Base-by-base conservation (phyloP, 345 rosid genomes). In the Clausena lansium region DNA sequence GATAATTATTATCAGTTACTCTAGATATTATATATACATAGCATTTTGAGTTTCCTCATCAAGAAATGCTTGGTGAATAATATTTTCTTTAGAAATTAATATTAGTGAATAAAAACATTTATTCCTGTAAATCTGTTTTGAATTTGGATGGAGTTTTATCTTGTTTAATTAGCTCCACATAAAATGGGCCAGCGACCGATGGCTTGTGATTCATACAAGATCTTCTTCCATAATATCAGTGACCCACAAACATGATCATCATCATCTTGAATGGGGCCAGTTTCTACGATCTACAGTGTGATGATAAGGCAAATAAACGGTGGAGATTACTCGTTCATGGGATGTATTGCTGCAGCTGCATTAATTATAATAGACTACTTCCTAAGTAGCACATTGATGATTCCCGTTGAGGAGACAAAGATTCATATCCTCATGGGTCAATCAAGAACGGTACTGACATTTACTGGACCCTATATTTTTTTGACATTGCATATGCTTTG, bases 341-440 rank as follows among this genome's bases (percentile, higher is more conserved):
- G 32, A 15, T 27, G 27, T 10, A 41, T 41, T 9, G 47, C 7
- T 30, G 28, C 27, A 1, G 24, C 62, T 4, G 57, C 77, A 61
- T 74, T 63, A 62, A 74, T 74, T 47, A 74, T 14, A 80, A 83
- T 73, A 69, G 78, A 79, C 78, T 66, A 45, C 5, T 78, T 35
- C 62, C 47, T 25, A 78, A 52, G 72, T 25, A 62, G 17, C 82
- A 50, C n/a, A 47, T 6, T 47, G 20, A 20, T 73, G 81, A 76
- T 39, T 63, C 74, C 80, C 52, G 9, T 7, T 0, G 0, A 50
- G 83, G 78, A 71, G 83, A 80, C 83, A 74, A 33, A 77, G 83
- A 77, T 72, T 57, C 80, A 45, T 71, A 58, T 35, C 35, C 28
- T 59, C 60, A 60, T 50, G 78, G 64, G 55, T 28, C 68, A 47